Conservation (phyloP, 345 rosid genomes). For the Barbarea vulgaris region DNA sequence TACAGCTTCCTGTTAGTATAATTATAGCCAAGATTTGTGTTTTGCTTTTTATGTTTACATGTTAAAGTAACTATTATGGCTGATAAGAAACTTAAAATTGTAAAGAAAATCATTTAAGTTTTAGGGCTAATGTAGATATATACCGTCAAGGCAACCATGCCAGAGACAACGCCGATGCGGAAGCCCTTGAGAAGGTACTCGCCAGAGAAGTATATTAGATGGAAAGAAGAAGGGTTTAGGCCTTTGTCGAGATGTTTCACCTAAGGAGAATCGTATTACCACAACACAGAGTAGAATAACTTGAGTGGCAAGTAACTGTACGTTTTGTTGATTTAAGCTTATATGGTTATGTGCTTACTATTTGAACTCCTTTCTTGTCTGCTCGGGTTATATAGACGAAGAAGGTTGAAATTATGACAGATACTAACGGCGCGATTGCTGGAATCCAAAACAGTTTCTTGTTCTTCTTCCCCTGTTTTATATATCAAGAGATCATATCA, state of each 20-base stretch:
- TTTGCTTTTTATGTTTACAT: background rate
- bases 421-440: slow-evolving; percentile 79
- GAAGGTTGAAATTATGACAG: slow-evolving; percentile 75
- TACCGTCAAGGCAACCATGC: slow-evolving; percentile 85
- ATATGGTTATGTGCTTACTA: slow-evolving; percentile 48
- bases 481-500: background rate
- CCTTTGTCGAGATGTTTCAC: slow-evolving; percentile 78
- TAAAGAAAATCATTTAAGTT: no score
- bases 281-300: background rate
- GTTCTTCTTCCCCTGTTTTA: slow-evolving; percentile 80
- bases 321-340: background rate
- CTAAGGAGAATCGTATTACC: slow-evolving; percentile 35
- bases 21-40: no score
- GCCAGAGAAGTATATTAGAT: slow-evolving; percentile 66
- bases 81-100: no score
- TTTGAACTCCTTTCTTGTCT: slow-evolving; percentile 79
- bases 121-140: background rate
- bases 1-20: slow-evolving; percentile 70
- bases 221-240: slow-evolving; percentile 72
- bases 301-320: background rate
- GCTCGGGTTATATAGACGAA: slow-evolving; percentile 76
- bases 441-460: slow-evolving; percentile 85
- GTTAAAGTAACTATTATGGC: no score
- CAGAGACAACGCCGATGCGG: slow-evolving; percentile 81
- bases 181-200: slow-evolving; percentile 62